phyloP scores from a whole-genome alignment of 345 rosid species.

The Psidium guajava region DNA sequence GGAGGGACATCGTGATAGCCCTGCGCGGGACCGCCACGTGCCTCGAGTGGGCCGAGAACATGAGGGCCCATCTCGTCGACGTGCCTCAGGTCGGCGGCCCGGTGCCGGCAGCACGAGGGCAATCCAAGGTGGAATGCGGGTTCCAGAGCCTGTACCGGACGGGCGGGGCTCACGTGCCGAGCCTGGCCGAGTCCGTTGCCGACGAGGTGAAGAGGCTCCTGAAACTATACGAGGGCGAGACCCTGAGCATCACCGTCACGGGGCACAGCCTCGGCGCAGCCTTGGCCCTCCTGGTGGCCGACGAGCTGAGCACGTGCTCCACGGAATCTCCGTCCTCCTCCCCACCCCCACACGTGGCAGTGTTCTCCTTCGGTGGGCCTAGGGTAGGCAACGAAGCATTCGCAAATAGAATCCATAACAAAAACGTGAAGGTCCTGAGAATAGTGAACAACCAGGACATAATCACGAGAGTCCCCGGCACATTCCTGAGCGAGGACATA shows the following conservation, averaged over 20 bases:
- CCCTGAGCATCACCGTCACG: slow-evolving; percentile 68
- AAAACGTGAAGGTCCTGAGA: slow-evolving; percentile 54
- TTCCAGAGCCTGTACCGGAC: slow-evolving; percentile 69
- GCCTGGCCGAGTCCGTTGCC: slow-evolving; percentile 44
- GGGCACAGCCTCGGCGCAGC: slow-evolving; percentile 98
- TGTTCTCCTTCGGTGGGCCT: slow-evolving; percentile 90
- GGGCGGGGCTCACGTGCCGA: slow-evolving; percentile 29
- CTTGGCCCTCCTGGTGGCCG: slow-evolving; percentile 61
- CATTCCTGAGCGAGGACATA: slow-evolving; percentile 20
- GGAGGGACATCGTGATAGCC: slow-evolving; percentile 86
- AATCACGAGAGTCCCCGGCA: slow-evolving; percentile 74
- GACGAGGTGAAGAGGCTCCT: slow-evolving; percentile 42
- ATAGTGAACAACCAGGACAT: slow-evolving; percentile 80
- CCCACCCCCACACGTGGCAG: slow-evolving; percentile 50
- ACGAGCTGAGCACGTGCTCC: slow-evolving; percentile 38
- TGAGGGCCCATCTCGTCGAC: slow-evolving; percentile 37
- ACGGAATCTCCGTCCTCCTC: slow-evolving; percentile 10
- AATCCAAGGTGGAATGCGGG: slow-evolving; percentile 75
- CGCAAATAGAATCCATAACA: slow-evolving; percentile 22
- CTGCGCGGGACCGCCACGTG: slow-evolving; percentile 90
- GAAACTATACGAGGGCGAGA: slow-evolving; percentile 52
- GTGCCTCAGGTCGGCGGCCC: slow-evolving; percentile 12
- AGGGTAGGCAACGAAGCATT: slow-evolving; percentile 71
- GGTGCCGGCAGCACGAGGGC: neutral
- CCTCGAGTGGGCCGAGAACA: slow-evolving; percentile 92